Evolutionary conservation across 73 alveolate species (phyloP).

Genomic region (Paraurostyla sp.): DNA sequence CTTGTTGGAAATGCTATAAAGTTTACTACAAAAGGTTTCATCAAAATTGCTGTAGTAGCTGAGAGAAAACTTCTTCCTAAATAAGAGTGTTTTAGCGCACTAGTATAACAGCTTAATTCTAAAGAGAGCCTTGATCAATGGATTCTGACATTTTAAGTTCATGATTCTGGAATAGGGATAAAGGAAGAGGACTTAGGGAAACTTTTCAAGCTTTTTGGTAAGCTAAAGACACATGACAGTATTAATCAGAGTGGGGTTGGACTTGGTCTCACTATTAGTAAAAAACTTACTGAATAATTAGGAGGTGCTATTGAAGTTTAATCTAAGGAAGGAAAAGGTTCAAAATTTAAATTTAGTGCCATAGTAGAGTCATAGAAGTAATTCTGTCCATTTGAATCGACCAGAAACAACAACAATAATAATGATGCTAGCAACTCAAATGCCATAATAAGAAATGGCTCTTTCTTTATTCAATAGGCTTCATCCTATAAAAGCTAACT

Average conservation of each 20-base stretch:
- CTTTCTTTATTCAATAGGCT: too few relatives aligned
- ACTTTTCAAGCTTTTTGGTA: conserved; percentile 65
- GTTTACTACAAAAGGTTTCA: conserved; percentile 64
- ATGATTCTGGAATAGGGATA: conserved; percentile 76
- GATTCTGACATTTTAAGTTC: conserved; percentile 47
- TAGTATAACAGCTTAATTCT: background rate
- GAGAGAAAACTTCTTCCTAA: conserved; percentile 18
- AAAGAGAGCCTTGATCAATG: background rate
- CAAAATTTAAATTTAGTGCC: conserved; percentile 1
- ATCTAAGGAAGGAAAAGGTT: conserved; percentile 2
- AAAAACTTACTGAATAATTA: conserved; percentile 2
- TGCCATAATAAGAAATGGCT: background rate
- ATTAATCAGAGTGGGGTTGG: conserved; percentile 53
- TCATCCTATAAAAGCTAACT: too few relatives aligned
- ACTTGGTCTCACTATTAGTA: conserved; percentile 56
- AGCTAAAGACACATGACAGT: background rate
- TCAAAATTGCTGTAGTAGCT: background rate
- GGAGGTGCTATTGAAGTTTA: conserved; percentile 50
- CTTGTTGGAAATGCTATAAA: conserved; percentile 72
- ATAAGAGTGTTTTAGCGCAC: background rate
- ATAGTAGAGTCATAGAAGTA: background rate
- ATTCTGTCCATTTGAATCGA: background rate
- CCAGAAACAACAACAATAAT: background rate
- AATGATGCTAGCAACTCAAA: too few relatives aligned
- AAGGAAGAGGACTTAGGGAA: conserved; percentile 68